Evolutionary conservation across 139 green algal species (phyloP), one percentile per base, ranked within the genome.

Genomic region (Gonium pectorale): DNA sequence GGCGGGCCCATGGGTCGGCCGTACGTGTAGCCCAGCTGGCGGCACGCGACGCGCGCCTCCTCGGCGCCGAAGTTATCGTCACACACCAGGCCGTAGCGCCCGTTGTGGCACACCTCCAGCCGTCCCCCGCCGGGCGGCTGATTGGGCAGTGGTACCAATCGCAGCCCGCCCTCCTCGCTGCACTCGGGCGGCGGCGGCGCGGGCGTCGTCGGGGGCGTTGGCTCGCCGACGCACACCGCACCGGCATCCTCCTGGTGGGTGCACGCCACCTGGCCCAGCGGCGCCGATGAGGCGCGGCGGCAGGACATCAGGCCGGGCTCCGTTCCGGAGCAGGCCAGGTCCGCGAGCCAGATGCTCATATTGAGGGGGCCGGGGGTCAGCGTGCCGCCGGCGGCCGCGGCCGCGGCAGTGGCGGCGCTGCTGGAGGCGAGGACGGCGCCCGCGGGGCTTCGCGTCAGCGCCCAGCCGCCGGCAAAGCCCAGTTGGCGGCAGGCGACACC

Each of bases 91-190:
- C 78, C 78, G 29, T 46, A 84, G 63, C 62, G 63, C 21, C 78
- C 78, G 33, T 33, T n/a, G 59, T 75, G 56, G 78, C 78, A 85
- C 22, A 85, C 79, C 79, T 85, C 64, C 46, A 85, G 46, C 15
- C 79, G 46, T 31, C 72, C 72, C 21, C 52, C 59, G 43, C 43
- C 77, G 21, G 9, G 24, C 2, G 62, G 43, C 11, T 9, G 7
- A 0, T 31, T 62, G 27, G 43, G 2, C 31, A 73, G 60, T 31
- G 41, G 62, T 31, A 51, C n/a, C 43, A 83, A 43, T 62, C 77
- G 27, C 43, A 83, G 63, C 31, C 7, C 77, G 7, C 77, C 77
- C 22, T 73, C 62, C 37, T 83, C 60, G 7, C 13, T 37, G 44
- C 77, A 82, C 59, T 82, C 40, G 7, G 75, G 59, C 21, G 75